These are phyloP conservation scores for Allium cepa DNA, from an alignment of 106 monocot species.

Conservation along the genomic window DNA sequence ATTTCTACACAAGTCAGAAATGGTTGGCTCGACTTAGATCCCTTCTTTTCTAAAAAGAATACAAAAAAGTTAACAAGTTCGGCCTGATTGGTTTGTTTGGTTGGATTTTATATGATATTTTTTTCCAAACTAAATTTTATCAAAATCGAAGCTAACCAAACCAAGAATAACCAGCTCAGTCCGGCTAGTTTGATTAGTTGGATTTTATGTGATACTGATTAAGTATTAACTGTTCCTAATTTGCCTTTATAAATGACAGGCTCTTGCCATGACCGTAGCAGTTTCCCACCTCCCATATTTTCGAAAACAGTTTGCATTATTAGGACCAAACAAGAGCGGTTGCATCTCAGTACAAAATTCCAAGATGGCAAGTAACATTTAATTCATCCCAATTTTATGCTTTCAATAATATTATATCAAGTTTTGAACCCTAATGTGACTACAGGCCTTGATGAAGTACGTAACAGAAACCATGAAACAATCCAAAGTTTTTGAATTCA, in stretches of 20 bases:
- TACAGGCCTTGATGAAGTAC: conserved; percentile 65
- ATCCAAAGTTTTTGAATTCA: conserved; percentile 89
- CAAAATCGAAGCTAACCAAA: too few species aligned
- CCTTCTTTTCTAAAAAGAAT: too few species aligned
- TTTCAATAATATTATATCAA: background rate
- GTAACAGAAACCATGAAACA: conserved; percentile 95
- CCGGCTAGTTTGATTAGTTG: too few species aligned
- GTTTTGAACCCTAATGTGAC: background rate
- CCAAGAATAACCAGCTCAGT: too few species aligned
- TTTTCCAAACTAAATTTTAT: too few species aligned
- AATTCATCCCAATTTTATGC: background rate
- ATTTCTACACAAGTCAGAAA: too few species aligned
- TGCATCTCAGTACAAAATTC: conserved; percentile 74
- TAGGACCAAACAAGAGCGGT: conserved; percentile 86
- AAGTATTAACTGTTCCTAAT: background rate
- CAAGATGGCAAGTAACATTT: conserved; percentile 40
- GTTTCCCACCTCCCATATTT: conserved; percentile 65
- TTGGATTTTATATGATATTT: too few species aligned
- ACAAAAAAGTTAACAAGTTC: too few species aligned
- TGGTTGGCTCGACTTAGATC: too few species aligned
- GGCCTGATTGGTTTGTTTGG: too few species aligned
- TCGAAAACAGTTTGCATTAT: conserved; percentile 65
- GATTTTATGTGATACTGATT: too few species aligned
- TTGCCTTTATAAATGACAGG: conserved; percentile 30
- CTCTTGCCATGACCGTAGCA: conserved; percentile 75